Conservation (phyloP, 108 stramenopile species). For the Seminavis robusta region DNA sequence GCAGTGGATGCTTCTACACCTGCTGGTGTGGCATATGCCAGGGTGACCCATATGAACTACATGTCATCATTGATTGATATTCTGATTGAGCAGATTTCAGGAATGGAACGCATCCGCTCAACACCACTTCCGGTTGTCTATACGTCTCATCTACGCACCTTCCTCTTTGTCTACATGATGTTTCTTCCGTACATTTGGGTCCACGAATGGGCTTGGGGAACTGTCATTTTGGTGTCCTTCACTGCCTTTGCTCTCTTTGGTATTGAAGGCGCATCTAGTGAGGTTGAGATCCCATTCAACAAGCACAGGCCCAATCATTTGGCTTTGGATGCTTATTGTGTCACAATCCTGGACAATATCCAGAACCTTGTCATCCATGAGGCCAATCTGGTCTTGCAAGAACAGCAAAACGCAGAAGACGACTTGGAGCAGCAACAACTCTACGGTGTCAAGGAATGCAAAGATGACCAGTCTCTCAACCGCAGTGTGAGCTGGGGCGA, state of each 20-base stretch:
- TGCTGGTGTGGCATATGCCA: constrained; percentile 8
- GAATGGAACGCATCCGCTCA: constrained; percentile 64
- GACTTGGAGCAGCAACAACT: too few relatives aligned
- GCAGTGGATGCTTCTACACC: constrained; percentile 10
- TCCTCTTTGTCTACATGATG: constrained; percentile 56
- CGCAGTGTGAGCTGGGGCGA: too few relatives aligned
- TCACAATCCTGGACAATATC: too few relatives aligned
- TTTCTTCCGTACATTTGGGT: constrained; percentile 23
- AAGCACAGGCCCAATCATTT: constrained; percentile 33
- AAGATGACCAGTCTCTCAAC: too few relatives aligned
- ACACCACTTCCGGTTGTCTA: constrained; percentile 78
- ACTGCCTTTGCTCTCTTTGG: constrained; percentile 35
- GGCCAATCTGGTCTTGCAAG: too few relatives aligned
- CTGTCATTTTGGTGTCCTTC: constrained; percentile 15
- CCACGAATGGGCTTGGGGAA: constrained; percentile 17
- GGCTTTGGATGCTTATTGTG: constrained; percentile 46
- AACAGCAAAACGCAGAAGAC: too few relatives aligned
- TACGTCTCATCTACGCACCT: constrained; percentile 63
- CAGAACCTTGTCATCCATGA: too few relatives aligned
- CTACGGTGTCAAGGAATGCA: too few relatives aligned
- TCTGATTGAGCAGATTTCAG: constrained; percentile 38
- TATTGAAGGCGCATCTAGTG: constrained; percentile 35
- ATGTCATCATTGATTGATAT: constrained; percentile 19
- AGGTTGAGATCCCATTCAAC: constrained; percentile 38
- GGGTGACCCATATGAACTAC: constrained; percentile 9